Base-by-base conservation (phyloP, 805 yeast genomes). In the Wickerhamiella azymoides region DNA sequence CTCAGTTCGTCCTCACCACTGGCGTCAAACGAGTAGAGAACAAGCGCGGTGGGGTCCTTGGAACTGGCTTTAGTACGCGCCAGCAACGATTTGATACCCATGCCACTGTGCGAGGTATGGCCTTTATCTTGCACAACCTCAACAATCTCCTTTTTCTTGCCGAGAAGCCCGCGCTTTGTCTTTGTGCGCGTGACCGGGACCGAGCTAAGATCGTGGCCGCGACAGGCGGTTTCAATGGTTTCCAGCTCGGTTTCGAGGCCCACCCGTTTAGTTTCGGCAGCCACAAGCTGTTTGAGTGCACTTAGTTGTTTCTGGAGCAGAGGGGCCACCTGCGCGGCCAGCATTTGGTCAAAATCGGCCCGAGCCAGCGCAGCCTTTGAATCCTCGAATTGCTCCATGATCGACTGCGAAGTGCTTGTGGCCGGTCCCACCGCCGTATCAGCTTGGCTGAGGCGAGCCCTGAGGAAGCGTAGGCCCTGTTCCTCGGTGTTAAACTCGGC, bases 231-330 rank as follows among this genome's bases (percentile, higher is more conserved):
- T 61, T 84, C 92, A 53, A 92, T 85, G 24, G 92, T 78, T 61
- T 89, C 96, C 43, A 89, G 79, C 55, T 82, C 89, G 16, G 88
- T 97, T 57, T 86, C 94, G 10, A 80, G 73, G 36, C 71, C 69
- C 18, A 92, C 79, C 49, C 94, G 73, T 26, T 63, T 63, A 3
- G 84, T 78, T 58, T 92, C 98, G 50, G 80, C 78, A 39, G 70
- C 64, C 49, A 88, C 72, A 53, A 85, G 84, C 40, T 70, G 71
- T 44, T 78, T 72, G 47, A 88, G 66, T 2, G 72, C 58, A 10
- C 62, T 54, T 32, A 82, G 61, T 36, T 81, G 74, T 28, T 70
- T 67, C 16, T 67, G 63, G 43, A 88, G 58, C 40, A 73, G 60
- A 19, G 59, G 56, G 16, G 49, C 45, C 8, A 52, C 46, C 39